Conservation (phyloP, 1,139 yeast species). For the Saccharomyces hybrid region DNA sequence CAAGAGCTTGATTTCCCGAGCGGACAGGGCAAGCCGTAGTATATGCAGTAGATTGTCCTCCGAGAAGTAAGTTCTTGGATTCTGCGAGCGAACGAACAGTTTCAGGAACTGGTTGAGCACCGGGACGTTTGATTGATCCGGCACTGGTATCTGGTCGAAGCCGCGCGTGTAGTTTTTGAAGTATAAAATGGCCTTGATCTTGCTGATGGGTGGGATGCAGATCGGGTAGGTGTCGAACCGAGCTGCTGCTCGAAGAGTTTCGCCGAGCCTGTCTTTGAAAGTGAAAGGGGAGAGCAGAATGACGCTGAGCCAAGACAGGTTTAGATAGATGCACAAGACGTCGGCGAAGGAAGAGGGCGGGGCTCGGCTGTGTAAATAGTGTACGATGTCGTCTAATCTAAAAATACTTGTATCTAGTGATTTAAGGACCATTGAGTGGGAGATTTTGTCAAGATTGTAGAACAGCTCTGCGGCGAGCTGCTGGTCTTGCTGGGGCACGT, state of each 20-base stretch:
- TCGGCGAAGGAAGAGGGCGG: not conserved
- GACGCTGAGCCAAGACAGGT: not conserved
- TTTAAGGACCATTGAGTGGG: not conserved
- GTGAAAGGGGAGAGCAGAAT: not conserved
- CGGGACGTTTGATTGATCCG: not conserved
- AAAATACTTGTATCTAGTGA: not conserved
- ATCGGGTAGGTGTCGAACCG: not conserved
- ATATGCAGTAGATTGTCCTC: not conserved
- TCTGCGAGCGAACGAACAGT: not conserved
- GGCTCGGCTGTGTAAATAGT: not conserved
- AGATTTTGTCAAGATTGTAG: not conserved
- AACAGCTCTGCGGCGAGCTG: not conserved
- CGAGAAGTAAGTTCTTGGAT: not conserved
- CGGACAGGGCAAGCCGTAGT: not conserved
- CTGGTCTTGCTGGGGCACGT: not conserved
- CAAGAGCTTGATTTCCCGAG: not conserved
- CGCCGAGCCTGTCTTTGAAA: not conserved
- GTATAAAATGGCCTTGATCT: not conserved
- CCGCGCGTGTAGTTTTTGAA: not conserved
- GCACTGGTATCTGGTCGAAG: not conserved
- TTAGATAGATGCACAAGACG: not conserved
- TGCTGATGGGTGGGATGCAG: not conserved
- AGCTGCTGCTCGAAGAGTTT: not conserved
- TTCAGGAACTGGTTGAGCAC: not conserved
- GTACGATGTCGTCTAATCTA: not conserved